Percentiles rank a stretch among this genome's conserved stretches.
Conservation (phyloP, 1,139 yeast species). For the Pichia sp. region DNA sequence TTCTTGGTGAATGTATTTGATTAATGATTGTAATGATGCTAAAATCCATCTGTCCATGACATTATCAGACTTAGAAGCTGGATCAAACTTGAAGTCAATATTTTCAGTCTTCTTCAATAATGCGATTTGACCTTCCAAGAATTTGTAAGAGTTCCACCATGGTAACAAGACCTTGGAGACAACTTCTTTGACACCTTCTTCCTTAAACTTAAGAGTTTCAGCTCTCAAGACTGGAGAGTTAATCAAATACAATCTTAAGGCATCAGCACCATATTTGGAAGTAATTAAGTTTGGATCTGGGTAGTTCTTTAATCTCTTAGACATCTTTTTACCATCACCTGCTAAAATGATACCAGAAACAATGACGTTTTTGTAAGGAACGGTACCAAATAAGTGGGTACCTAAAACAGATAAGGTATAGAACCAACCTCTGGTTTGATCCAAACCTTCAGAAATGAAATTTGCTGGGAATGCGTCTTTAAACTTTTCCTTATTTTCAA, state of each 20-base stretch:
- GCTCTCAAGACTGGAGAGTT: constrained; percentile 97
- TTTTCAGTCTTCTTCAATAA: constrained; percentile 69
- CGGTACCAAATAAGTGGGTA: constrained; percentile 84
- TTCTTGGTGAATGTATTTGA: constrained; percentile 78
- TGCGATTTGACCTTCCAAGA: constrained; percentile 91
- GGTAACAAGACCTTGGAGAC: constrained; percentile 92
- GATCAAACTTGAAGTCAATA: constrained; percentile 66
- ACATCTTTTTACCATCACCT: constrained; percentile 98
- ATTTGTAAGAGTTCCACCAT: constrained; percentile 97
- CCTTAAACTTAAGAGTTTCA: constrained; percentile 92
- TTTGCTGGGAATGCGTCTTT: constrained; percentile 83
- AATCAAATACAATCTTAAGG: constrained; percentile 88
- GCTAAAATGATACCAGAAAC: constrained; percentile 97
- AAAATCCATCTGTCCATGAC: constrained; percentile 98
- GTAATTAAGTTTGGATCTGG: constrained; percentile 87
- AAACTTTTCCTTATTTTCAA: constrained; percentile 71
- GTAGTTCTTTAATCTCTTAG: constrained; percentile 94
- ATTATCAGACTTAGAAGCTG: constrained; percentile 55
- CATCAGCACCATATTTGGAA: constrained; percentile 94
- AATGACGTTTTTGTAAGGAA: constrained; percentile 92
- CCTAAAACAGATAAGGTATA: constrained; percentile 94
- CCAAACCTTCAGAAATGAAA: constrained; percentile 96
- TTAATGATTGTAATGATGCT: constrained; percentile 88
- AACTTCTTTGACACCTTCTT: constrained; percentile 97
- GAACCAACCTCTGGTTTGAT: constrained; percentile 99